A percentile compares a stretch with the other conserved stretches of the same genome.
Evolutionary conservation across 257 asterid genomes (phyloP).

Genomic region (Ehretia macrophylla): DNA sequence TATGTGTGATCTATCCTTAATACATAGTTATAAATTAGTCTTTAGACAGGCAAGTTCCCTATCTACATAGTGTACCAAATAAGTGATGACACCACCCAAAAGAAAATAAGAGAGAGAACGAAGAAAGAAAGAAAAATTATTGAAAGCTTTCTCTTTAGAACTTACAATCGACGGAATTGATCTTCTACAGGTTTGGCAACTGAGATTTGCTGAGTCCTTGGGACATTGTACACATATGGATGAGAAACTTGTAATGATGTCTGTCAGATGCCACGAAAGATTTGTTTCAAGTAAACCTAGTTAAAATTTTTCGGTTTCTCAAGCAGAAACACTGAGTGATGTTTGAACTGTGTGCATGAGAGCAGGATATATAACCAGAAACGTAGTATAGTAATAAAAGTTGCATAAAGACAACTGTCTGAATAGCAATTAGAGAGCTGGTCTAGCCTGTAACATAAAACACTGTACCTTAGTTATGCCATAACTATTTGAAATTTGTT

Average conservation of each 20-base stretch:
- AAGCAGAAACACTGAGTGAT: too few species aligned
- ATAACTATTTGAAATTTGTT: constrained; percentile 36
- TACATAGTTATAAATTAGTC: too few species aligned
- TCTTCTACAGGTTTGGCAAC: constrained; percentile 46
- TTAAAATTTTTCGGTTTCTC: constrained; percentile 8
- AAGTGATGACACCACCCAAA: neutral
- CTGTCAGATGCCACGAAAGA: constrained; percentile 37
- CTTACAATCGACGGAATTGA: constrained; percentile 61
- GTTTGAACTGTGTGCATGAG: neutral
- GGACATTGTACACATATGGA: constrained; percentile 38
- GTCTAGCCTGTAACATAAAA: neutral
- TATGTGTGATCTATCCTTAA: too few species aligned
- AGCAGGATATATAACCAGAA: too few species aligned
- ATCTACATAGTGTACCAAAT: too few species aligned
- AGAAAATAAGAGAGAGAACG: too few species aligned
- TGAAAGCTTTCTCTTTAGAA: constrained; percentile 15
- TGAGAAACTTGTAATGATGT: constrained; percentile 36
- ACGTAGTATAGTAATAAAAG: too few species aligned
- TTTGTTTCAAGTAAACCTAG: constrained; percentile 2
- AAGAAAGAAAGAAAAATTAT: neutral
- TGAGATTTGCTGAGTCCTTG: constrained; percentile 28
- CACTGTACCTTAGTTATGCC: constrained; percentile 46
- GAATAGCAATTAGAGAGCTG: neutral
- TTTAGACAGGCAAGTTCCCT: too few species aligned
- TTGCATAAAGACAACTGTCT: neutral